A percentile compares a stretch with the other conserved stretches of the same genome.
These are phyloP conservation scores for Simplicillium aogashimaense DNA, from an alignment of 2,329 filamentous ascomycete species.

Conservation along the genomic window DNA sequence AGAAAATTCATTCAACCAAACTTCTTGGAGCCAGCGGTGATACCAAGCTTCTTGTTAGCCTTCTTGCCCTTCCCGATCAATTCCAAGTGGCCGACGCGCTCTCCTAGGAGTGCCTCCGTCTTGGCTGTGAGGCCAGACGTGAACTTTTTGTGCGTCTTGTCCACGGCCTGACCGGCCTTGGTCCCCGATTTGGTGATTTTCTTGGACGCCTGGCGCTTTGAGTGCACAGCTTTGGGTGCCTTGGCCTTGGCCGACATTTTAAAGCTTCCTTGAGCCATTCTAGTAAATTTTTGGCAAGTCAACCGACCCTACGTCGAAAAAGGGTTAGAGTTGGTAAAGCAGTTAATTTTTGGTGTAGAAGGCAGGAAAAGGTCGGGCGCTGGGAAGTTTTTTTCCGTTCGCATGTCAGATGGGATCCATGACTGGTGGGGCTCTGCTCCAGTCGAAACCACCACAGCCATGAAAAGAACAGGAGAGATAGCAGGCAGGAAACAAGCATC, in stretches of 20 bases:
- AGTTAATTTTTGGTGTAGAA: too few relatives aligned
- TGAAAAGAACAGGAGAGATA: too few relatives aligned
- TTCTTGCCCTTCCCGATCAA: slow-evolving; percentile 48
- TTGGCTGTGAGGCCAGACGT: slow-evolving; percentile 41
- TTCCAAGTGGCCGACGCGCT: slow-evolving; percentile 50
- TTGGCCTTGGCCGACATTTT: slow-evolving; percentile 35
- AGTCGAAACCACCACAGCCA: too few relatives aligned
- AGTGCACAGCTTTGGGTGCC: slow-evolving; percentile 28
- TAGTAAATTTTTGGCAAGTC: too few relatives aligned
- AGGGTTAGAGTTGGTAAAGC: too few relatives aligned
- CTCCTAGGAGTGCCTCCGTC: slow-evolving; percentile 49
- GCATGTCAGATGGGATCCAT: too few relatives aligned
- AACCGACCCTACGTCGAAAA: too few relatives aligned
- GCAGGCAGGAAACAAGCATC: too few relatives aligned
- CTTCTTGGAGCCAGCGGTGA: slow-evolving; percentile 42
- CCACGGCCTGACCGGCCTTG: slow-evolving; percentile 28
- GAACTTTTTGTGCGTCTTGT: slow-evolving; percentile 46
- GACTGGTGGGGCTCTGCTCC: too few relatives aligned
- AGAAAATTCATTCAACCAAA: slow-evolving; percentile 35
- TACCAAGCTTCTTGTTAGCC: slow-evolving; percentile 23
- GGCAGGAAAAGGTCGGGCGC: too few relatives aligned
- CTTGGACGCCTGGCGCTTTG: slow-evolving; percentile 32
- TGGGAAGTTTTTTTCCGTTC: too few relatives aligned
- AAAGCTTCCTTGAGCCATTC: slow-evolving; percentile 45
- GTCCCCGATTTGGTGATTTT: slow-evolving; percentile 31